Evolutionary conservation across 805 yeast genomes (phyloP).

Genomic region (Kazachstania africana): DNA sequence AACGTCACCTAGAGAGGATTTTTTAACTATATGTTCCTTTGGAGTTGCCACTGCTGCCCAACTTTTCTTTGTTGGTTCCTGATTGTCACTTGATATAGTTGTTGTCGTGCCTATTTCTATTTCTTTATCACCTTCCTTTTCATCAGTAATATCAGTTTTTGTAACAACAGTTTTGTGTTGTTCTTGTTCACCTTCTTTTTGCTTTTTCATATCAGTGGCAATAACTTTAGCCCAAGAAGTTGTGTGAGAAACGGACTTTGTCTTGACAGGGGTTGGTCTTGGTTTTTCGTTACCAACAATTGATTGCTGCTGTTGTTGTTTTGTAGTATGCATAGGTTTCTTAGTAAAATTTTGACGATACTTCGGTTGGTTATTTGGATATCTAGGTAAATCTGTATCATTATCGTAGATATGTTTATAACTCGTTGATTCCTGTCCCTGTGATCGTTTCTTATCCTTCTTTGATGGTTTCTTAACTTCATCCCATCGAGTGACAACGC

Average conservation of each 20-base stretch:
- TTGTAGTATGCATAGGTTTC: too few species aligned
- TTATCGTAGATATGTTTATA: conserved; percentile 1
- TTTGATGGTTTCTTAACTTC: conserved; percentile 64
- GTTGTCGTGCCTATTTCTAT: too few species aligned
- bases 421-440: not conserved
- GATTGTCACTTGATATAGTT: too few species aligned
- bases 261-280: conserved; percentile 18
- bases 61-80: conserved; percentile 29
- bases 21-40: conserved; percentile 27
- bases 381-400: conserved; percentile 3
- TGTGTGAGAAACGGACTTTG: conserved; percentile 17
- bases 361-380: too few species aligned
- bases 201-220: conserved; percentile 8
- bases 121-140: too few species aligned
- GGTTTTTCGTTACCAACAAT: conserved; percentile 4
- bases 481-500: conserved; percentile 88
- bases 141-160: not conserved
- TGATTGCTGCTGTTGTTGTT: too few species aligned
- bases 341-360: too few species aligned
- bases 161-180: conserved; percentile 3
- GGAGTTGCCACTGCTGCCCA: conserved; percentile 68
- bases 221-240: conserved; percentile 31
- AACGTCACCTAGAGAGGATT: conserved; percentile 20
- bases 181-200: conserved; percentile 6
- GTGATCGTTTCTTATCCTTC: conserved; percentile 33